Evolutionary conservation across 208 protist species (phyloP).

Genomic region (Leishmania gerbilli): DNA sequence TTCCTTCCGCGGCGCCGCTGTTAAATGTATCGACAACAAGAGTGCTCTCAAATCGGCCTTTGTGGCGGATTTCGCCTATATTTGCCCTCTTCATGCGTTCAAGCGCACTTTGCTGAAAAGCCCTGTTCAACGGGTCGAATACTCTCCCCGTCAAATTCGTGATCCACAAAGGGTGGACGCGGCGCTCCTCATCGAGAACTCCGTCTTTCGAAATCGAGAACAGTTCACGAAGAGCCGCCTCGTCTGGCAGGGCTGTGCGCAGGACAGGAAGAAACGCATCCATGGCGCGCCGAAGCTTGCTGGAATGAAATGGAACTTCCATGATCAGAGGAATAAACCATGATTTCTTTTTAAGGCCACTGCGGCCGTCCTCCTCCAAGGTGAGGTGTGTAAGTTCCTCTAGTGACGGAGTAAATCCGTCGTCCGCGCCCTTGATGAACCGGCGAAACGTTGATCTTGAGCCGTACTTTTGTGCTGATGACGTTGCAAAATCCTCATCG

Average conservation of each 20-base stretch:
- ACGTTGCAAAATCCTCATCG: conserved; percentile 68
- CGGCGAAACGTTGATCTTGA: conserved; percentile 57
- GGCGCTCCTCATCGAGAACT: neutral
- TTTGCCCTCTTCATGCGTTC: conserved; percentile 64
- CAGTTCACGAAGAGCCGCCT: conserved; percentile 50
- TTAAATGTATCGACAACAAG: conserved; percentile 51
- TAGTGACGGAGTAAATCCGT: conserved; percentile 76
- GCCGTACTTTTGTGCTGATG: conserved; percentile 67
- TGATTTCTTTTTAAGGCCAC: conserved; percentile 87
- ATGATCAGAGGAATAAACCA: conserved; percentile 89
- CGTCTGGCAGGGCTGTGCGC: conserved; percentile 66
- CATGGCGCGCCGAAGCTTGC: conserved; percentile 53
- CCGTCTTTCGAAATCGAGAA: conserved; percentile 38
- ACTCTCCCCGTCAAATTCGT: conserved; percentile 81
- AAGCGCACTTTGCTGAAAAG: conserved; percentile 51
- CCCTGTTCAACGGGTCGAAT: conserved; percentile 61
- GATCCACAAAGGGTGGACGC: conserved; percentile 56
- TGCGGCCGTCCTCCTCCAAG: conserved; percentile 80
- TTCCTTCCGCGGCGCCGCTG: conserved; percentile 35
- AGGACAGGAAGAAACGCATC: conserved; percentile 81
- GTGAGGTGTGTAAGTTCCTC: conserved; percentile 81
- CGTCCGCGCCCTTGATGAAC: conserved; percentile 83
- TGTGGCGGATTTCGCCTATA: conserved; percentile 80
- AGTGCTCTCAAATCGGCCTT: conserved; percentile 62
- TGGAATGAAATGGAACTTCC: conserved; percentile 86